Evolutionary conservation across 305 asterid genomes (phyloP).

Genomic region (Salvia sclarea): DNA sequence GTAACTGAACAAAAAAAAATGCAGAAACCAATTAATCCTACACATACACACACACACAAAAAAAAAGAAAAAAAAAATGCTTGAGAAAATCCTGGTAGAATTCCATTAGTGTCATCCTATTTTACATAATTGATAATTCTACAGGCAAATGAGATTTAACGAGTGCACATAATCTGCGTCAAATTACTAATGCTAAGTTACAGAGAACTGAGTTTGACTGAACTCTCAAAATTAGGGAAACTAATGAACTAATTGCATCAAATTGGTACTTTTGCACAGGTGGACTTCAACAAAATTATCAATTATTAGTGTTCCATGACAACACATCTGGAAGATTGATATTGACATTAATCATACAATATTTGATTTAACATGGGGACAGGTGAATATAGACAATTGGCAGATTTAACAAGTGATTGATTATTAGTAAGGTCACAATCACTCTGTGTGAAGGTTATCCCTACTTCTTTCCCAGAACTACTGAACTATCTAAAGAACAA

Average conservation of each 20-base stretch:
- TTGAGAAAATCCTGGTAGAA: constrained; percentile 19
- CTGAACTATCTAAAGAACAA: constrained; percentile 8
- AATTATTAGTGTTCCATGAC: neutral
- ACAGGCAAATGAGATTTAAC: neutral
- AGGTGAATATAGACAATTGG: neutral
- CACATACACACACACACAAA: too few relatives aligned
- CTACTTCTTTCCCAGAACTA: constrained; percentile 1
- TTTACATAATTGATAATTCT: neutral
- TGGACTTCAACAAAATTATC: neutral
- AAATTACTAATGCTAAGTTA: neutral
- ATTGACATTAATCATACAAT: neutral
- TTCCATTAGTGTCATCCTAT: neutral
- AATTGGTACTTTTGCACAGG: neutral
- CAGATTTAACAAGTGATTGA: neutral
- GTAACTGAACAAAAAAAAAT: constrained; percentile 12
- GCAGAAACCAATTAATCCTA: neutral
- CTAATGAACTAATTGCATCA: constrained; percentile 1
- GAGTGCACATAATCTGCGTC: neutral
- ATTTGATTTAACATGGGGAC: neutral
- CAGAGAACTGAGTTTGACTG: constrained; percentile 1
- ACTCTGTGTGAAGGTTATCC: neutral
- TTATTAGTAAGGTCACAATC: neutral
- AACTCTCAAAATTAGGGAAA: constrained; percentile 2
- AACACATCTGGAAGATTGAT: neutral
- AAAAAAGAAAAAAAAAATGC: neutral